Percentiles rank a stretch among this genome's conserved stretches.
phyloP scores from a whole-genome alignment of 2,329 filamentous ascomycete species.

The Hortaea sp. region DNA sequence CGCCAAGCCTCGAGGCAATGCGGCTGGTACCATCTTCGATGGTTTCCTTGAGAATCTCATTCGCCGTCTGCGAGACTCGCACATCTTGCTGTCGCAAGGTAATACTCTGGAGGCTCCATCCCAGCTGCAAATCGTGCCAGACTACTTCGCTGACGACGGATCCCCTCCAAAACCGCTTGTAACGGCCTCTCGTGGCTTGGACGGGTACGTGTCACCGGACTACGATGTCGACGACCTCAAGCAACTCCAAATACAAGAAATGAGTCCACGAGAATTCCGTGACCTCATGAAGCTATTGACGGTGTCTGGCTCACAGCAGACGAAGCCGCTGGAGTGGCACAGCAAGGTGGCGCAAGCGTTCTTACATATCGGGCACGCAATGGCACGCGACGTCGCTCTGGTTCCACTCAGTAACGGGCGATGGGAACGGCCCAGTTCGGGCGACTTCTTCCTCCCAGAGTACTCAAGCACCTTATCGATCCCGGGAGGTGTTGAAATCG shows the following conservation, averaged over 20 bases:
- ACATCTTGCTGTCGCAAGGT: background rate
- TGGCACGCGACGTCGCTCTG: background rate
- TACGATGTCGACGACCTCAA: background rate
- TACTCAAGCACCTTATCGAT: background rate
- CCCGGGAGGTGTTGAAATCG: conserved; percentile 5
- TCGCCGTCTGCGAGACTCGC: background rate
- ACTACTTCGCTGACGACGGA: background rate
- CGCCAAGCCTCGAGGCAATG: background rate
- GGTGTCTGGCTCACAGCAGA: no score
- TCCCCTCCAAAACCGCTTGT: background rate
- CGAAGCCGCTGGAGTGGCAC: background rate
- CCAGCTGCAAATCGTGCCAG: background rate
- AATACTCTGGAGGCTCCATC: background rate
- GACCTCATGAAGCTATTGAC: no score
- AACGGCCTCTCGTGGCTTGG: background rate
- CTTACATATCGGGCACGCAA: background rate
- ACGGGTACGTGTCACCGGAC: background rate
- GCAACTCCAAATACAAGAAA: no score
- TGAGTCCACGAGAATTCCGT: no score
- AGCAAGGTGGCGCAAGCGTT: background rate
- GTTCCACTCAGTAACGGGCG: background rate
- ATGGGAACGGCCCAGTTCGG: background rate
- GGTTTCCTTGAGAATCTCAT: conserved; percentile 1
- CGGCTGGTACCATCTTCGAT: conserved; percentile 2
- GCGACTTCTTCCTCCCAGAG: conserved; percentile 6